Conservation (phyloP, 1,284 basidiomycete genomes). For the Trichosporon sp. region DNA sequence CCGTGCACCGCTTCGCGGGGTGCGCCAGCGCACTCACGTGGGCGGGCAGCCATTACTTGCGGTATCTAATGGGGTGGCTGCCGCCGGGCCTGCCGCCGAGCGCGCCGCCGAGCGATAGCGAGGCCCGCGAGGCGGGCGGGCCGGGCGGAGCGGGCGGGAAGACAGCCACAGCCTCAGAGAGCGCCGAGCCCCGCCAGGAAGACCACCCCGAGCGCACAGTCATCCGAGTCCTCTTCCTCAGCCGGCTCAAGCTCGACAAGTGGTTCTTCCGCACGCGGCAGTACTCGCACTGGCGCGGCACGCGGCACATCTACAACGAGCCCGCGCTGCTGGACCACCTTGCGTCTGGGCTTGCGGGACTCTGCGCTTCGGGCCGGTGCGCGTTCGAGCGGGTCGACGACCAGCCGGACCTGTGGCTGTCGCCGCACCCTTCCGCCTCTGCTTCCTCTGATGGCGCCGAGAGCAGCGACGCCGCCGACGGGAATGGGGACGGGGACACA, state of each 20-base stretch:
- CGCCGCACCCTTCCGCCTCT: not conserved
- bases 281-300: slow-evolving; percentile 37
- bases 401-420: slow-evolving; percentile 33
- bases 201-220: too few species aligned
- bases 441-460: not conserved
- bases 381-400: slow-evolving; percentile 30
- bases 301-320: slow-evolving; percentile 42
- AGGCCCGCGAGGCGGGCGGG: too few species aligned
- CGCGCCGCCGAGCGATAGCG: not conserved
- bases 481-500: too few species aligned
- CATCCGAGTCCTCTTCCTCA: slow-evolving; percentile 44
- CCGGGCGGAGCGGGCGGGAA: too few species aligned
- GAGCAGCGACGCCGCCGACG: not conserved
- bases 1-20: not conserved
- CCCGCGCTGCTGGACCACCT: slow-evolving; percentile 27
- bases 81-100: slow-evolving; percentile 19
- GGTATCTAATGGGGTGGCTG: slow-evolving; percentile 40
- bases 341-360: slow-evolving; percentile 17
- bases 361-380: slow-evolving; percentile 21
- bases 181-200: not conserved
- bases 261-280: slow-evolving; percentile 24
- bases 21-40: slow-evolving; percentile 36
- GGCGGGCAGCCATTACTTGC: slow-evolving; percentile 44
- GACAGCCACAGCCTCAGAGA: too few species aligned
- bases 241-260: slow-evolving; percentile 34